Conservation (phyloP, 768 basidiomycete species). For the Lactifluus pinguis region DNA sequence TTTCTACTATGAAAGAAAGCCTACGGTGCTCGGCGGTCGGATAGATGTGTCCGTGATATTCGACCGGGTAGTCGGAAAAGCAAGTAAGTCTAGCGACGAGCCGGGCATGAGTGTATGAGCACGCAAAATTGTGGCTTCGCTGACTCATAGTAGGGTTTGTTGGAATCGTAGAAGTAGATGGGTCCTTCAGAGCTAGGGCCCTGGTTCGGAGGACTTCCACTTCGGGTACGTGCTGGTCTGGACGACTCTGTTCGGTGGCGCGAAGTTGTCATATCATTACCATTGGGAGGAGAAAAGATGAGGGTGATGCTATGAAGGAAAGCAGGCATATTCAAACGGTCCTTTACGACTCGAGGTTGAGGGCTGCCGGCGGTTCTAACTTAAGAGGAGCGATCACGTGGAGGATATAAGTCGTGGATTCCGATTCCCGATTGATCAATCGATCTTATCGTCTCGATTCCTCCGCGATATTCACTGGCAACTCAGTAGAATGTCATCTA, state of each 20-base stretch:
- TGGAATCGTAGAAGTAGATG: constrained; percentile 10
- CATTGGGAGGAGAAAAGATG: neutral
- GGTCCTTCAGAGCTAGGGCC: neutral
- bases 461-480: neutral
- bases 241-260: neutral
- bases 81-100: constrained; percentile 10
- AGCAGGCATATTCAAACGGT: neutral
- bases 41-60: constrained; percentile 3
- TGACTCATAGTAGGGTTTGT: constrained; percentile 14
- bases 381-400: too few relatives aligned
- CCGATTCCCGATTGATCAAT: too few relatives aligned
- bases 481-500: neutral
- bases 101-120: neutral
- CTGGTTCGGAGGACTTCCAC: neutral
- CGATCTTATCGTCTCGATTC: neutral
- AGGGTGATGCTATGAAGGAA: neutral
- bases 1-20: neutral
- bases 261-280: neutral
- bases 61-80: constrained; percentile 13
- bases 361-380: too few relatives aligned
- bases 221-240: neutral
- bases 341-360: too few relatives aligned
- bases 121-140: neutral
- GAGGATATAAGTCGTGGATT: too few relatives aligned
- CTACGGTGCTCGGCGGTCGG: constrained; percentile 18